Evolutionary conservation across 352 stramenopile genomes (phyloP), one percentile per base, ranked within the genome.

Genomic region (Phytophthora pseudosyringae): DNA sequence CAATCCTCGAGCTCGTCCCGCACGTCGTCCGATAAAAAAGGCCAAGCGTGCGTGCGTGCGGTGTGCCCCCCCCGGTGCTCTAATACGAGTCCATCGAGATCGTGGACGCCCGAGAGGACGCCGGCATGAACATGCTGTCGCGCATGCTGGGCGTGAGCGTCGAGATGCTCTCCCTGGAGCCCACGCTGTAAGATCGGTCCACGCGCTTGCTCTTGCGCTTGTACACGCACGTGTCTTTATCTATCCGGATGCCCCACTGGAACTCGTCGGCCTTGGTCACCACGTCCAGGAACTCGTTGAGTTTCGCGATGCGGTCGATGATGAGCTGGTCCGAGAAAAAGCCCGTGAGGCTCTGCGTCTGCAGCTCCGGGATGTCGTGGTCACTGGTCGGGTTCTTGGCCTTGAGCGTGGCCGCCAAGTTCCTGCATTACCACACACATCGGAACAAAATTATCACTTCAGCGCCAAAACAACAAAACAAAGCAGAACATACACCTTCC

Each of bases 161-260:
- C 21, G 85, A 89, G 69, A 94, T 94, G 57, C 83, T 92, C 70
- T 94, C 85, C 38, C 86, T 75, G 31, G 80, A 87, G 46, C 71
- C 80, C 28, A 76, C 68, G 43, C 79, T 91, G 75, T 76, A 89
- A 16, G 82, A 76, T n/a, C 81, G 81, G 56, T 92, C 83, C 47
- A 60, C 49, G 44, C 84, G 84, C 73, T 93, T 93, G 67, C 73
- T 93, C 79, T 93, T 92, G 78, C 83, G 83, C 69, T 95, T 95
- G 83, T 92, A 93, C 59, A 94, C 87, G 75, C 86, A 90, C 65
- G 85, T 94, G 69, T 94, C 85, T 69, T 95, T 93, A 73, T 95
- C 85, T 88, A 95, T 93, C 75, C 87, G 83, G 71, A 95, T 95
- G 40, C 85, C 87, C 87, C 87, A 95, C 58, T 95, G 85, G 71